phyloP scores from a whole-genome alignment of 179 eudicot species.

The Sideroxylon spinosum region DNA sequence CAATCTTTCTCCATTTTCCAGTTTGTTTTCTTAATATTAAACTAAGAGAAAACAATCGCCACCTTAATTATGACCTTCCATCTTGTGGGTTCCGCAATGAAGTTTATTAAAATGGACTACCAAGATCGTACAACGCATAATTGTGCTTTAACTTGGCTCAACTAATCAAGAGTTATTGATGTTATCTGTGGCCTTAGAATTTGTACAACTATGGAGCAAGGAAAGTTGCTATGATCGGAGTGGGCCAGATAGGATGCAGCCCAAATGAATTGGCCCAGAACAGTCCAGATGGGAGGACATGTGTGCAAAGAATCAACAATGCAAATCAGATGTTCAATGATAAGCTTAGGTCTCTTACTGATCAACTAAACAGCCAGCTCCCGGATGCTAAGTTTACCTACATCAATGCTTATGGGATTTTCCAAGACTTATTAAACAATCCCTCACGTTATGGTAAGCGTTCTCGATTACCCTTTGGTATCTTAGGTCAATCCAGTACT shows the following conservation, averaged over 20 bases:
- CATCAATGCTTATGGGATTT: constrained; percentile 65
- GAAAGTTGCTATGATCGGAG: constrained; percentile 44
- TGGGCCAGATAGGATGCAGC: constrained; percentile 63
- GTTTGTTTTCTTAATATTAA: too few relatives aligned
- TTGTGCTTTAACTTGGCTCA: too few relatives aligned
- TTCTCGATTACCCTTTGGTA: too few relatives aligned
- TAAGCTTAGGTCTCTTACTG: constrained; percentile 48
- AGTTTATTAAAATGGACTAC: too few relatives aligned
- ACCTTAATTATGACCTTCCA: too few relatives aligned
- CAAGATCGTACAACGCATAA: too few relatives aligned
- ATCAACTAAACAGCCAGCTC: constrained; percentile 43
- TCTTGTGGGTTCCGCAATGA: too few relatives aligned
- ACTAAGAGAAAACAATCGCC: too few relatives aligned
- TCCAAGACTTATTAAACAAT: constrained; percentile 49
- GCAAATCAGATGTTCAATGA: constrained; percentile 71
- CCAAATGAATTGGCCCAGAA: constrained; percentile 67
- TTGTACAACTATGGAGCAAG: constrained; percentile 60
- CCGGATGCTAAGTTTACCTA: constrained; percentile 58
- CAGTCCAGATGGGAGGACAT: constrained; percentile 73
- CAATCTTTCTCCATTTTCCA: too few relatives aligned
- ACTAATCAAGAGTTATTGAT: background rate
- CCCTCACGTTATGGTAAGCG: constrained; percentile 57
- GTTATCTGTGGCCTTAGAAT: constrained; percentile 27
- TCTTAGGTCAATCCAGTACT: too few relatives aligned
- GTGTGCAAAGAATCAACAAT: constrained; percentile 55